Evolutionary conservation across 768 basidiomycete species (phyloP).

Genomic region (Hydnomerulius pinastri): DNA sequence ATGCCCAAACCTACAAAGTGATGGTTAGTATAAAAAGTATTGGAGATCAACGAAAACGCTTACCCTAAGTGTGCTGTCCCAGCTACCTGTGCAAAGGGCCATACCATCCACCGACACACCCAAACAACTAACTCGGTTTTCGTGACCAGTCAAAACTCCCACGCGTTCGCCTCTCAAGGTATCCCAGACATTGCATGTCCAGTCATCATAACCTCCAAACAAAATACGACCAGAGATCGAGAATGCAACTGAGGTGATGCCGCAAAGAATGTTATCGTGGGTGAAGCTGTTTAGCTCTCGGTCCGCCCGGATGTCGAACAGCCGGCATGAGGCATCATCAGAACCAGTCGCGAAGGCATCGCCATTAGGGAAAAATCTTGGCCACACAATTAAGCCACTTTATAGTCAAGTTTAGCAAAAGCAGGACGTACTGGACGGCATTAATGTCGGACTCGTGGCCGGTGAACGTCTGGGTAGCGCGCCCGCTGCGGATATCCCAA

Average conservation of each 20-base stretch:
- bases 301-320: slow-evolving; percentile 98
- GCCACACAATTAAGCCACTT: slow-evolving; percentile 9
- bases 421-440: slow-evolving; percentile 83
- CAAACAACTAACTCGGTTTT: slow-evolving; percentile 96
- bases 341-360: slow-evolving; percentile 99
- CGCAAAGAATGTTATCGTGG: slow-evolving; percentile 98
- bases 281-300: slow-evolving; percentile 96
- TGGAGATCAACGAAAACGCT: slow-evolving; percentile 28
- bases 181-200: slow-evolving; percentile 99
- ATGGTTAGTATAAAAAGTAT: slow-evolving; percentile 13
- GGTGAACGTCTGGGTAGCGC: slow-evolving; percentile 97
- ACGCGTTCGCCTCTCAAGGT: slow-evolving; percentile 98
- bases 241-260: slow-evolving; percentile 98
- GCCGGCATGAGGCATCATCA: slow-evolving; percentile 96
- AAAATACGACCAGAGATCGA: slow-evolving; percentile 96
- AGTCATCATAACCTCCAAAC: slow-evolving; percentile 99
- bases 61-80: slow-evolving; percentile 97
- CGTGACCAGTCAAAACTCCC: slow-evolving; percentile 95
- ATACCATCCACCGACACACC: slow-evolving; percentile 96
- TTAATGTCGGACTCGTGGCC: slow-evolving; percentile 99
- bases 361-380: slow-evolving; percentile 98
- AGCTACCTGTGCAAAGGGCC: slow-evolving; percentile 97
- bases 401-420: background rate
- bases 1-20: slow-evolving; percentile 78
- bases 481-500: slow-evolving; percentile 98